phyloP scores from a whole-genome alignment of 768 basidiomycete species.

The Agaricus subrufescens region DNA sequence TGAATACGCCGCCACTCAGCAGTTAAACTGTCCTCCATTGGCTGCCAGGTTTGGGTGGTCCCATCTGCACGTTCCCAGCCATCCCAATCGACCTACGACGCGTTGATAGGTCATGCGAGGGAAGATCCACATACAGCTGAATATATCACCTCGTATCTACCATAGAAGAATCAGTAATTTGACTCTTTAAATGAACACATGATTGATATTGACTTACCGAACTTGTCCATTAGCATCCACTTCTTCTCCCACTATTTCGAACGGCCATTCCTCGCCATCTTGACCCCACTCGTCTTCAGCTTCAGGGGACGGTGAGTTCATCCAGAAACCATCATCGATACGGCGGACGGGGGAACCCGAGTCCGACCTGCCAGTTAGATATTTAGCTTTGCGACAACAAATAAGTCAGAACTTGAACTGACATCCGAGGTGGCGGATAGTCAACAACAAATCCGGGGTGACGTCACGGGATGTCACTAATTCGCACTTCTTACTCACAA shows the following conservation, averaged over 20 bases:
- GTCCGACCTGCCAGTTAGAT: not conserved
- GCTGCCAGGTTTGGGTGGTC: conserved; percentile 52
- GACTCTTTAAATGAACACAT: not conserved
- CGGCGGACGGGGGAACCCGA: not conserved
- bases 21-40: conserved; percentile 15
- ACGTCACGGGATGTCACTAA: no score
- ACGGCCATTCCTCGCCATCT: conserved; percentile 20
- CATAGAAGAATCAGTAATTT: not conserved
- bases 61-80: conserved; percentile 47
- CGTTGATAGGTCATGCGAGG: not conserved
- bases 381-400: no score
- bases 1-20: conserved; percentile 29
- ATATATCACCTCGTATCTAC: conserved; percentile 27
- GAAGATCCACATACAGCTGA: not conserved
- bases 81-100: conserved; percentile 44
- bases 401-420: no score
- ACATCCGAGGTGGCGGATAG: no score
- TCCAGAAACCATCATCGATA: conserved; percentile 4
- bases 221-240: conserved; percentile 26
- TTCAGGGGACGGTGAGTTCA: conserved; percentile 4
- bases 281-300: conserved; percentile 17
- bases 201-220: conserved; percentile 20
- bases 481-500: no score
- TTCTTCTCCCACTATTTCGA: conserved; percentile 36
- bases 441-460: no score